Evolutionary conservation across 208 protist genomes (phyloP), one percentile per base, ranked within the genome.

Genomic region (Acanthamoeba triangularis): DNA sequence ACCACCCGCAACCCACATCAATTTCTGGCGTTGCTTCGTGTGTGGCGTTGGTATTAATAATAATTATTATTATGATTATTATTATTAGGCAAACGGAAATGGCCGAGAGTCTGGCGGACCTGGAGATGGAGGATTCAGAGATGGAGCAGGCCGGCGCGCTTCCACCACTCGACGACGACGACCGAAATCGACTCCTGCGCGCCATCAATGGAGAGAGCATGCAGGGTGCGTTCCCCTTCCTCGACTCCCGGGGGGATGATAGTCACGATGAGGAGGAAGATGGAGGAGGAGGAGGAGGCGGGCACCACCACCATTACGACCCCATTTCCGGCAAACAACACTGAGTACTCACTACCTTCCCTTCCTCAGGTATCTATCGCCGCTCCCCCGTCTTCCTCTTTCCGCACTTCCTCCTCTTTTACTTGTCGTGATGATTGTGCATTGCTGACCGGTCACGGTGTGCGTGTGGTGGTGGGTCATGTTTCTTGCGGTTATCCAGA

Each of bases 81-180:
- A 18, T 52, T 11, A 52, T 11, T 35, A 80, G 72, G 20, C 35
- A 80, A 80, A 47, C 41, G 72, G 41, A 52, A 16, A 49, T 52
- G 72, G 72, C 72, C 5, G 37, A 52, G 37, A 33, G 41, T 5
- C 16, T 80, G 33, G 72, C 33, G 1, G 41, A 80, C 41, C 72
- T 80, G 72, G 72, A 80, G 41, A 80, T 80, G 72, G 72, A 80
- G 14, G 41, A 80, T 20, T 80, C 72, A 16, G 72, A 80, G 37
- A 49, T 49, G 41, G 72, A 80, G 3, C 35, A 80, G 35, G n/a
- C 16, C 37, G 72, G 72, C 20, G 72, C 72, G 2, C 72, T 49
- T 3, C 37, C 72, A 49, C 72, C 72, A 47, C 72, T 80, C 5
- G 72, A 49, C 23, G 72, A 80, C 2, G 35, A 41, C 33, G 72